Evolutionary conservation across 2,329 filamentous ascomycete species (phyloP).

Genomic region (Xylariales sp.): DNA sequence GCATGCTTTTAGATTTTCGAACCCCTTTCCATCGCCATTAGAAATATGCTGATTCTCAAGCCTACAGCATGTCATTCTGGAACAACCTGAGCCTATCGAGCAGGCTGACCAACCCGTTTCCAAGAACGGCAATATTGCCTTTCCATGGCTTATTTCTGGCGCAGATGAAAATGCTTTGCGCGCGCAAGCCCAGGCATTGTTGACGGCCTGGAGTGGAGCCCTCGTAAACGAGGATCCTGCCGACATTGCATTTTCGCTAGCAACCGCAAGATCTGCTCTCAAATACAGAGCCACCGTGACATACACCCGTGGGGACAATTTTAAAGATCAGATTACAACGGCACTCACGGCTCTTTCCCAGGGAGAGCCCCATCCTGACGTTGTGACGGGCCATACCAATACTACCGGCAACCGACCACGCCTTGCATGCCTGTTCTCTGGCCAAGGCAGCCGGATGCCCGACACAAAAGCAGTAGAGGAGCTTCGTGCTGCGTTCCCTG

Average conservation of each 20-base stretch:
- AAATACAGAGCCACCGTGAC: slow-evolving; percentile 1
- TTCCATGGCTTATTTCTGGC: slow-evolving; percentile 2
- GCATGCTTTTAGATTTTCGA: neutral
- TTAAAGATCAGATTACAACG: neutral
- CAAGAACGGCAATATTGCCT: slow-evolving; percentile 1
- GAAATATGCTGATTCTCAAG: neutral
- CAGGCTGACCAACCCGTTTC: neutral
- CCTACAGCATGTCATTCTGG: slow-evolving; percentile 3
- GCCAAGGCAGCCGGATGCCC: slow-evolving; percentile 23
- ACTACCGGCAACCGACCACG: slow-evolving; percentile 5
- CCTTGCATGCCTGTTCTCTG: slow-evolving; percentile 25
- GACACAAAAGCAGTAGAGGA: slow-evolving; percentile 19
- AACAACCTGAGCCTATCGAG: neutral
- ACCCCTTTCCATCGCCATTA: neutral
- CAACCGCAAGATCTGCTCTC: slow-evolving; percentile 5
- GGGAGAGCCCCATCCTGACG: neutral
- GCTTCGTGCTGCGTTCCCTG: slow-evolving; percentile 12
- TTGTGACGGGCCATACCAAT: neutral
- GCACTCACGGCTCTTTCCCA: neutral
- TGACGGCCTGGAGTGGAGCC: neutral
- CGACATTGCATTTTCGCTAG: slow-evolving; percentile 5
- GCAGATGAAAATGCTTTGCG: slow-evolving; percentile 3
- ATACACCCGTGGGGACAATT: neutral
- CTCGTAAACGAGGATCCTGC: neutral
- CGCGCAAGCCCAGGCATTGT: slow-evolving; percentile 1